These are phyloP conservation scores for Casaregolazyma suthepensis DNA, from an alignment of 1,139 yeast species.

Conservation along the genomic window DNA sequence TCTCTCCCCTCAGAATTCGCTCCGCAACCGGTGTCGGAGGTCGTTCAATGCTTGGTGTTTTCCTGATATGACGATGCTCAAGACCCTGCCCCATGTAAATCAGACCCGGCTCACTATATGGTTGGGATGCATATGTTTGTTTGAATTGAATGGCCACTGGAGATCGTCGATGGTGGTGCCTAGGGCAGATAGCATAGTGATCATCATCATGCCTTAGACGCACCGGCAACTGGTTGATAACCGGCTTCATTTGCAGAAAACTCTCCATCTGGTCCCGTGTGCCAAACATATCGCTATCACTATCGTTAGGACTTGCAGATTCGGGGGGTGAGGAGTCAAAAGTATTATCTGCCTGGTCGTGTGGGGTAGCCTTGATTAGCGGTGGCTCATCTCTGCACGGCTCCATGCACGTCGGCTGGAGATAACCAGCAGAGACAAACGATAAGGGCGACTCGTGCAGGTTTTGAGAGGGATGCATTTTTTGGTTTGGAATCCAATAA, in stretches of 20 bases:
- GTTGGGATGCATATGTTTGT: conserved; percentile 11
- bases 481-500: not conserved
- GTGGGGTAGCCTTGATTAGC: not conserved
- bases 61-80: conserved; percentile 6
- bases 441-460: not conserved
- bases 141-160: conserved; percentile 28
- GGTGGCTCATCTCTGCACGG: not conserved
- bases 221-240: not conserved
- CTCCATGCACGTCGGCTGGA: not conserved
- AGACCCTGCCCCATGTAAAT: conserved; percentile 8
- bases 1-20: conserved; percentile 29
- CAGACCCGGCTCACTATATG: conserved; percentile 13
- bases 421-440: not conserved
- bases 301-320: not conserved
- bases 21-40: conserved; percentile 30
- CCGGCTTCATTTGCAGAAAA: not conserved
- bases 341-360: not conserved
- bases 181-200: conserved; percentile 14
- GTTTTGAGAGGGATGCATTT: not conserved
- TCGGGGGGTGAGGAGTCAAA: not conserved
- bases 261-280: not conserved
- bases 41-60: conserved; percentile 16
- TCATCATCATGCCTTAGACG: not conserved
- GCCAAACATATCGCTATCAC: not conserved
- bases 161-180: conserved; percentile 25